phyloP scores from a whole-genome alignment of 495 filamentous ascomycete species.

The Podospora sp. region DNA sequence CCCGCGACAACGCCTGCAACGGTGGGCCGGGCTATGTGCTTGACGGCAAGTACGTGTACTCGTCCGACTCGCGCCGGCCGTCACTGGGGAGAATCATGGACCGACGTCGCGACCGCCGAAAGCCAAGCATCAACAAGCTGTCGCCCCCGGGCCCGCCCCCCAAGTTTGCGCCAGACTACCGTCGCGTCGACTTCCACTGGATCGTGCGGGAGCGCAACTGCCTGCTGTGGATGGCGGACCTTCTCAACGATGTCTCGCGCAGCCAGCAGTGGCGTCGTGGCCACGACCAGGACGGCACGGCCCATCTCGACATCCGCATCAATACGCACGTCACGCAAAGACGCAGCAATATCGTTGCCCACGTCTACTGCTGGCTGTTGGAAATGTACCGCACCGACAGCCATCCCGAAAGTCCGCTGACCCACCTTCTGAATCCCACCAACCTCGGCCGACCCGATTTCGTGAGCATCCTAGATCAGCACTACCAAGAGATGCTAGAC shows the following conservation, averaged over 20 bases:
- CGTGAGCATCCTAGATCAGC: conserved; percentile 52
- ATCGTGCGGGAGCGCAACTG: conserved; percentile 41
- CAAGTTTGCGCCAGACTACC: conserved; percentile 17
- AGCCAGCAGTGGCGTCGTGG: conserved; percentile 15
- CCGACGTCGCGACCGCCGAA: neutral
- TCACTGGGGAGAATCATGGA: neutral
- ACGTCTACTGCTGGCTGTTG: conserved; percentile 43
- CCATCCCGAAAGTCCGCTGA: conserved; percentile 37
- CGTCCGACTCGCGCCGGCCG: neutral
- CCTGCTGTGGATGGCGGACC: conserved; percentile 46
- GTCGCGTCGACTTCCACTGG: conserved; percentile 48
- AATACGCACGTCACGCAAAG: conserved; percentile 31
- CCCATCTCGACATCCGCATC: conserved; percentile 41
- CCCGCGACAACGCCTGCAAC: conserved; percentile 19
- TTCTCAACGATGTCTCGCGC: conserved; percentile 39
- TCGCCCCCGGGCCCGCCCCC: neutral
- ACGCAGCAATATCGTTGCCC: conserved; percentile 31
- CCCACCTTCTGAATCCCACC: conserved; percentile 40
- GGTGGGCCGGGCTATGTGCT: neutral
- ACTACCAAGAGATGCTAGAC: conserved; percentile 31
- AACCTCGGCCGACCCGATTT: conserved; percentile 58
- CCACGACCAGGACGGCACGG: conserved; percentile 8
- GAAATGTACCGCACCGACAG: conserved; percentile 40
- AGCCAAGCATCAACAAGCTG: neutral
- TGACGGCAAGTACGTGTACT: neutral